These are phyloP conservation scores for Boletus pseudo-olivaceus DNA, from an alignment of 768 basidiomycete species.

Conservation along the genomic window DNA sequence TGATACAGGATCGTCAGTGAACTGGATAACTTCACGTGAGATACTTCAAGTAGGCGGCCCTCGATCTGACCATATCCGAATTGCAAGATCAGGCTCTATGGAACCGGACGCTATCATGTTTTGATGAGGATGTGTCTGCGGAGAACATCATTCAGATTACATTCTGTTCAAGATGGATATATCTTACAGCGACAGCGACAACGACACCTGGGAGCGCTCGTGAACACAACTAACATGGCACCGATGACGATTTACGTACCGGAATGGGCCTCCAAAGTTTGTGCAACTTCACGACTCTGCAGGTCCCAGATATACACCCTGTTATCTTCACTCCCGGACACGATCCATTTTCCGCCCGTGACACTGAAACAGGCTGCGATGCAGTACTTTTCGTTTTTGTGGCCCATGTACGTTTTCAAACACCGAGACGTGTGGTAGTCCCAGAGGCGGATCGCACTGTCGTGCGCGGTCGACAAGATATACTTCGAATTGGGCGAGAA, in stretches of 20 bases:
- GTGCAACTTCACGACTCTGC: conserved; percentile 81
- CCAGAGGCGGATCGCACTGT: conserved; percentile 91
- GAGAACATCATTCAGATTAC: not conserved
- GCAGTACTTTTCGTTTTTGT: conserved; percentile 79
- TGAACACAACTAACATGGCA: not conserved
- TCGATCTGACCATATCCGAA: conserved; percentile 78
- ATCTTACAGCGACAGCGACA: conserved; percentile 77
- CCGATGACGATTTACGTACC: conserved; percentile 37
- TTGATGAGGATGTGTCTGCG: conserved; percentile 77
- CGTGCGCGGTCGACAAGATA: conserved; percentile 90
- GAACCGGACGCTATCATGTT: conserved; percentile 88
- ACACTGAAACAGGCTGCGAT: conserved; percentile 82
- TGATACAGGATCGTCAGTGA: conserved; percentile 4
- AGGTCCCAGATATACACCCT: conserved; percentile 91
- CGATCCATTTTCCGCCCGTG: conserved; percentile 85
- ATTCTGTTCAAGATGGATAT: conserved; percentile 11
- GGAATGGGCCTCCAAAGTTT: conserved; percentile 71
- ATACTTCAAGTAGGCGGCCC: conserved; percentile 15
- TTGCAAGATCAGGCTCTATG: conserved; percentile 77
- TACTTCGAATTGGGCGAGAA: conserved; percentile 97
- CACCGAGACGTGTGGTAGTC: conserved; percentile 90
- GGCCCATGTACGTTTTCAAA: conserved; percentile 86
- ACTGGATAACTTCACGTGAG: not conserved
- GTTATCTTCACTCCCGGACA: conserved; percentile 88
- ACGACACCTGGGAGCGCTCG: conserved; percentile 43